These are phyloP conservation scores for Eimeria falciformis DNA, from an alignment of 169 alveolate genomes.

Conservation along the genomic window DNA sequence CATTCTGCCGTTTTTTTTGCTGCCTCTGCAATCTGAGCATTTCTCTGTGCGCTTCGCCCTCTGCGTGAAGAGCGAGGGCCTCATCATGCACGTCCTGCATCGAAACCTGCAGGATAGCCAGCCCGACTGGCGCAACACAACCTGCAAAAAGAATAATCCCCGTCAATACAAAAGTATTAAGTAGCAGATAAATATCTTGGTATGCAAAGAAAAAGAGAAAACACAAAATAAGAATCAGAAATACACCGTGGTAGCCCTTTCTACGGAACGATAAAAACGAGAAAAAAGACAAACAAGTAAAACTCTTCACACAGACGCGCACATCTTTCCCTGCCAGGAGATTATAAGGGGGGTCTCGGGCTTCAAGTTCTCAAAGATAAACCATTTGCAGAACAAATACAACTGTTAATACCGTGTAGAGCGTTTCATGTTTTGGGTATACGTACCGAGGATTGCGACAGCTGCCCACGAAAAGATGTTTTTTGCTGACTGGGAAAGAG, in stretches of 20 bases:
- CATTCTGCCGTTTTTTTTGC: background rate
- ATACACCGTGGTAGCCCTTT: background rate
- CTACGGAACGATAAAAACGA: too few species aligned
- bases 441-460: slow-evolving; percentile 1
- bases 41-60: background rate
- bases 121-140: slow-evolving; percentile 28
- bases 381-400: too few species aligned
- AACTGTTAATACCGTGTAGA: too few species aligned
- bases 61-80: background rate
- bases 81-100: background rate
- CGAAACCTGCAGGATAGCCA: background rate
- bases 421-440: too few species aligned
- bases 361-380: too few species aligned
- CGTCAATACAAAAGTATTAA: too few species aligned
- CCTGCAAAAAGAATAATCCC: background rate
- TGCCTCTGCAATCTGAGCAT: background rate
- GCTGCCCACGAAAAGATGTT: slow-evolving; percentile 48
- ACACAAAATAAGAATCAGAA: background rate
- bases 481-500: background rate
- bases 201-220: background rate
- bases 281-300: too few species aligned
- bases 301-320: too few species aligned
- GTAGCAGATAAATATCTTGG: background rate
- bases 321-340: too few species aligned
- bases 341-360: too few species aligned